Evolutionary conservation across 2,329 filamentous ascomycete species (phyloP).

Genomic region (Lecanicillium sp.): DNA sequence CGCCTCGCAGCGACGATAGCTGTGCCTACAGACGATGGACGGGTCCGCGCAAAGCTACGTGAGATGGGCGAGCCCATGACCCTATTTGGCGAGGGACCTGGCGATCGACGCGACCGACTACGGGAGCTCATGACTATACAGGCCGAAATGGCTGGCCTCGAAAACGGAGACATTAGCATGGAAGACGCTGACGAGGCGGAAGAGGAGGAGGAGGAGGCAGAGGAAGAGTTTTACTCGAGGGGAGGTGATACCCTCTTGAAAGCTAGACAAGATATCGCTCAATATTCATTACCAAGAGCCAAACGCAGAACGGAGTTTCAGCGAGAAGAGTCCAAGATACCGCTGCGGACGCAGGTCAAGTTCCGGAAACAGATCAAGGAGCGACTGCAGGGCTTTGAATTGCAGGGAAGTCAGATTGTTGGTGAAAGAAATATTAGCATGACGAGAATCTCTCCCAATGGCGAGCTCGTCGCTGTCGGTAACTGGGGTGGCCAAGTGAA

Average conservation of each 20-base stretch:
- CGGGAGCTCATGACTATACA: slow-evolving; percentile 71
- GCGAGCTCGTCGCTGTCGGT: slow-evolving; percentile 75
- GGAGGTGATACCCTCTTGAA: slow-evolving; percentile 67
- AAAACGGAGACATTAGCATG: slow-evolving; percentile 52
- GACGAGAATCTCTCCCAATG: slow-evolving; percentile 80
- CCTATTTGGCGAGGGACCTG: slow-evolving; percentile 82
- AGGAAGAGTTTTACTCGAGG: slow-evolving; percentile 93
- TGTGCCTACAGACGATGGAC: slow-evolving; percentile 87
- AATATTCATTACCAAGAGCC: slow-evolving; percentile 75
- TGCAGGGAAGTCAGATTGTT: slow-evolving; percentile 89
- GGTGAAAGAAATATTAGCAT: slow-evolving; percentile 88
- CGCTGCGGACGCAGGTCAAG: slow-evolving; percentile 82
- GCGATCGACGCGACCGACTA: slow-evolving; percentile 78
- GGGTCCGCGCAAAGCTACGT: slow-evolving; percentile 72
- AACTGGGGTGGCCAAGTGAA: slow-evolving; percentile 91
- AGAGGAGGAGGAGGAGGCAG: slow-evolving; percentile 61
- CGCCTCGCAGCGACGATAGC: slow-evolving; percentile 79
- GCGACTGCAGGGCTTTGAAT: slow-evolving; percentile 70
- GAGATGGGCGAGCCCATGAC: slow-evolving; percentile 91
- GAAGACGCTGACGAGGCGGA: slow-evolving; percentile 48
- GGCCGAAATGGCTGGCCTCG: slow-evolving; percentile 50
- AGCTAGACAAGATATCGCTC: slow-evolving; percentile 70
- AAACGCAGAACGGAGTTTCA: slow-evolving; percentile 70
- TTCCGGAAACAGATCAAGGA: slow-evolving; percentile 87
- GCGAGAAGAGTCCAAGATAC: slow-evolving; percentile 72